These are phyloP conservation scores for Suillus variegatus DNA, from an alignment of 768 basidiomycete genomes.

Conservation along the genomic window DNA sequence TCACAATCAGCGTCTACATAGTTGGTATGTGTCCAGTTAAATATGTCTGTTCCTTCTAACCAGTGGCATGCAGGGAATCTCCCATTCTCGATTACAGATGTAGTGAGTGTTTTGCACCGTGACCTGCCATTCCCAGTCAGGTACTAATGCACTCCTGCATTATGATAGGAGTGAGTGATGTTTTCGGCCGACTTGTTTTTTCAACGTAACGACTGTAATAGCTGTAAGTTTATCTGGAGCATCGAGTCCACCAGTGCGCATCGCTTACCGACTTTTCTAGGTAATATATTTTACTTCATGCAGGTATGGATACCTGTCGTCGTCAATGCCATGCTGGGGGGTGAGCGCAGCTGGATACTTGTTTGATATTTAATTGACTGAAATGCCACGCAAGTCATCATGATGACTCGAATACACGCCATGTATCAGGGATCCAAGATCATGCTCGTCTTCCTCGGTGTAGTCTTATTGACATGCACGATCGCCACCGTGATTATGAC, in stretches of 20 bases:
- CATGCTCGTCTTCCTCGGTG: not conserved
- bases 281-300: not conserved
- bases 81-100: not conserved
- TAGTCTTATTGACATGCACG: not conserved
- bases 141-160: not conserved
- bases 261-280: not conserved
- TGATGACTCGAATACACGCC: not conserved
- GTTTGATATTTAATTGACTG: not conserved
- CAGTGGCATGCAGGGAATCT: not conserved
- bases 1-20: not conserved
- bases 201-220: not conserved
- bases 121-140: not conserved
- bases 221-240: not conserved
- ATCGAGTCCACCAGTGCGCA: not conserved
- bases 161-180: not conserved
- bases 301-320: not conserved
- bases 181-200: not conserved
- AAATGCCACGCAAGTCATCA: not conserved
- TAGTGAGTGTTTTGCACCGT: not conserved
- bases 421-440: not conserved
- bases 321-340: not conserved
- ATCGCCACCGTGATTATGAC: not conserved
- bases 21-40: not conserved
- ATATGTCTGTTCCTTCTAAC: not conserved
- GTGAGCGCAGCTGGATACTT: not conserved